Conservation (phyloP, 495 filamentous ascomycete species). For the Elasticomyces elasticus region DNA sequence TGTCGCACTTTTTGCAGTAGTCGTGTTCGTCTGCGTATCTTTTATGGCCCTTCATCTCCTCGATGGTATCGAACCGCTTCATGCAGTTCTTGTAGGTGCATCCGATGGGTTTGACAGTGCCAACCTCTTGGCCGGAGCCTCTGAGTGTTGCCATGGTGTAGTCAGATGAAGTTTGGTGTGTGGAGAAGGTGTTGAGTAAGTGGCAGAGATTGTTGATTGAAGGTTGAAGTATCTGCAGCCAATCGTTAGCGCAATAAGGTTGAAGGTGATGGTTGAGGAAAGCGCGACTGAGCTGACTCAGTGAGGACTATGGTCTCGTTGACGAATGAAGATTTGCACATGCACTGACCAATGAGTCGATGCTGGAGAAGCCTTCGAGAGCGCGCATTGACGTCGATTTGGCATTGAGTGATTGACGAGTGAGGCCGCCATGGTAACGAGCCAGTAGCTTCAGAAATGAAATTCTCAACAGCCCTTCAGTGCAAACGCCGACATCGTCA, state of each 20-base stretch:
- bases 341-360: too few species aligned
- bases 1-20: conserved; percentile 43
- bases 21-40: conserved; percentile 33
- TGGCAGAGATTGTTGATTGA: neutral
- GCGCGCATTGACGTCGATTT: too few species aligned
- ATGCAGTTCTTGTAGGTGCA: conserved; percentile 17
- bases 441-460: too few species aligned
- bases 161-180: neutral
- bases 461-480: too few species aligned
- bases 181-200: neutral
- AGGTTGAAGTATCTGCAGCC: neutral
- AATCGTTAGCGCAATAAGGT: neutral
- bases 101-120: neutral
- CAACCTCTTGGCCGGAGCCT: conserved; percentile 5
- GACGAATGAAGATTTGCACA: too few species aligned
- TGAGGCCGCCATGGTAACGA: too few species aligned
- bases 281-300: neutral
- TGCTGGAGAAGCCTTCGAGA: too few species aligned
- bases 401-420: too few species aligned
- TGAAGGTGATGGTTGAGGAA: neutral
- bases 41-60: conserved; percentile 42
- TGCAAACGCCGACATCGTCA: too few species aligned
- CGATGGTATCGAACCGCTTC: conserved; percentile 24
- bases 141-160: neutral
- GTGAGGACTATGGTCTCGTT: too few species aligned